A percentile compares a stretch with the other conserved stretches of the same genome.
Conservation (phyloP, 2,329 filamentous ascomycete species). For the Xylaria digitata region DNA sequence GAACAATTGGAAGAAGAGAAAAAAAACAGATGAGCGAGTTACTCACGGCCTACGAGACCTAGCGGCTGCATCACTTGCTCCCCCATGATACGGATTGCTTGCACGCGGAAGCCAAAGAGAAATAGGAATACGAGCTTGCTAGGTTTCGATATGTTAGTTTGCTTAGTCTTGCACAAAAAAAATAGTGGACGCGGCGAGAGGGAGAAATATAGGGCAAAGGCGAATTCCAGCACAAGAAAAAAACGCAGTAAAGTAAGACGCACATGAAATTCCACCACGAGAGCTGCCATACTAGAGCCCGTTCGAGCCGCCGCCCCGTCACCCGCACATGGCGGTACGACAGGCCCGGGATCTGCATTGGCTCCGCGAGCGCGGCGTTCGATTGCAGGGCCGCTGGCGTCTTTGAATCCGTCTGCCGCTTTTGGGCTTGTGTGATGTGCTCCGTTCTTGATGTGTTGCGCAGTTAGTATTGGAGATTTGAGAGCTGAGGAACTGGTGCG, state of each 20-base stretch:
- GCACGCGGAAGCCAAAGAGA: constrained; percentile 72
- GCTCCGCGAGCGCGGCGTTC: constrained; percentile 64
- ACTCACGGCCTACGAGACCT: constrained; percentile 70
- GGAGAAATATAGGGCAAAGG: background rate
- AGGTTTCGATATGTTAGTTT: constrained; percentile 15
- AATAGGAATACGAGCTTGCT: constrained; percentile 69
- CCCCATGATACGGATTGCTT: constrained; percentile 77
- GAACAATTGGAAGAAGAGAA: background rate
- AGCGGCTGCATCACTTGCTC: constrained; percentile 76
- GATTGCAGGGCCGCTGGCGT: constrained; percentile 58
- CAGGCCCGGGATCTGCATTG: constrained; percentile 72
- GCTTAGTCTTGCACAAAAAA: background rate
- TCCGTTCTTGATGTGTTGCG: constrained; percentile 67
- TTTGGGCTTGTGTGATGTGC: constrained; percentile 74
- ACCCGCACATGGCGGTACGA: constrained; percentile 76
- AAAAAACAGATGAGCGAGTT: background rate
- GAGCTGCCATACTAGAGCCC: constrained; percentile 73
- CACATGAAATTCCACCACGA: constrained; percentile 74
- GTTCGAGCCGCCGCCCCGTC: constrained; percentile 77
- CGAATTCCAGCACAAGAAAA: background rate
- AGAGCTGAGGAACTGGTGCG: background rate
- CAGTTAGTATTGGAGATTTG: constrained; percentile 4
- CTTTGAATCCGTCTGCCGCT: constrained; percentile 62
- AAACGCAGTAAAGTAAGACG: constrained; percentile 36
- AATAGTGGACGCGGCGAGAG: no score